Conservation (phyloP, 331 rosid genomes). For the Quercus lobata region DNA sequence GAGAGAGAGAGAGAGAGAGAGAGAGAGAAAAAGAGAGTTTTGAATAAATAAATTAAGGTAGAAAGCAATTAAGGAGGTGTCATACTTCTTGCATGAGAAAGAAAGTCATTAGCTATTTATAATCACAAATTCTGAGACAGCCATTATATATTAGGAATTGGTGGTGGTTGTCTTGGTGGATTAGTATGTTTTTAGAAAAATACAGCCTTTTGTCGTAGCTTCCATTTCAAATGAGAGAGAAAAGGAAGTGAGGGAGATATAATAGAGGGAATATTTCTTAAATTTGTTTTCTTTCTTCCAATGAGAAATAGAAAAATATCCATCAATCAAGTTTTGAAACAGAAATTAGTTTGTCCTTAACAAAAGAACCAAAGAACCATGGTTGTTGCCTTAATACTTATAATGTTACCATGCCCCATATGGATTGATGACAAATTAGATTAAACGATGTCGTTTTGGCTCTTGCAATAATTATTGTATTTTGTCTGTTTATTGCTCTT, state of each 20-base stretch:
- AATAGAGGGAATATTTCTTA: not conserved
- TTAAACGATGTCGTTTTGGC: not conserved
- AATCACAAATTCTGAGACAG: constrained; percentile 24
- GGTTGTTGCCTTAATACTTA: not conserved
- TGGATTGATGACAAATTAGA: not conserved
- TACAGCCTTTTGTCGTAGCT: constrained; percentile 13
- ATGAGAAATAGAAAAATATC: not conserved
- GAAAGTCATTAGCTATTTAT: constrained; percentile 19
- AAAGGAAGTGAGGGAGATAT: constrained; percentile 8
- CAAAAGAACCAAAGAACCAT: not conserved
- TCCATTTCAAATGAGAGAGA: constrained; percentile 4
- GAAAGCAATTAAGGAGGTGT: constrained; percentile 8
- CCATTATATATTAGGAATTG: constrained; percentile 20
- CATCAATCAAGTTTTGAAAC: not conserved
- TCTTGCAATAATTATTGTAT: not conserved
- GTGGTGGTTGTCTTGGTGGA: constrained; percentile 33
- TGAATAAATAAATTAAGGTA: constrained; percentile 19
- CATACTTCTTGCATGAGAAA: constrained; percentile 26
- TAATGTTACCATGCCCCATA: not conserved
- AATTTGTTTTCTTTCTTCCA: not conserved
- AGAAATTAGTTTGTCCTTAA: not conserved
- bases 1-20: not conserved
- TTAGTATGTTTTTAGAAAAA: constrained; percentile 10
- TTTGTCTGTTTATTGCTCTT: not conserved
- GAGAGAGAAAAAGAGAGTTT: constrained; percentile 4